Conservation (phyloP, 2,329 filamentous ascomycete genomes). For the Talaromyces albobiverticillius region DNA sequence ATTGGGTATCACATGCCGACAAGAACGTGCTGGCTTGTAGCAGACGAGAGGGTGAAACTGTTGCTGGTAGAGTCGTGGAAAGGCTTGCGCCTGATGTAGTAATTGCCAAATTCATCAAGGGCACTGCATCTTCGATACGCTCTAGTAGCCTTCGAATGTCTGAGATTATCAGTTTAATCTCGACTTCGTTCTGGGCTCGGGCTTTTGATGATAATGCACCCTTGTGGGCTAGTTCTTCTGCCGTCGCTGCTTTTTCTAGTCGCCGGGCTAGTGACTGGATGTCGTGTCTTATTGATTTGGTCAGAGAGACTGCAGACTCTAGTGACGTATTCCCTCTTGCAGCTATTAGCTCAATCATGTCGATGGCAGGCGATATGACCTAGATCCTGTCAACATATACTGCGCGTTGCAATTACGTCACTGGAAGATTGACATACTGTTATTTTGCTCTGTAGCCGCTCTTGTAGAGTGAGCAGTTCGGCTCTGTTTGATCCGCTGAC, state of each 20-base stretch:
- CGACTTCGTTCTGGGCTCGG: constrained; percentile 57
- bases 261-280: constrained; percentile 77
- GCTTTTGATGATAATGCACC: constrained; percentile 38
- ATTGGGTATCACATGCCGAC: constrained; percentile 81
- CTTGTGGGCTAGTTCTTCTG: constrained; percentile 48
- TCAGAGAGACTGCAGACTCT: constrained; percentile 79
- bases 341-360: constrained; percentile 40
- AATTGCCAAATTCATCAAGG: constrained; percentile 88
- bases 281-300: constrained; percentile 77
- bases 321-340: constrained; percentile 75
- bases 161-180: constrained; percentile 66
- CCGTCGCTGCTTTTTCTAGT: constrained; percentile 66
- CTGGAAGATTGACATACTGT: constrained; percentile 50
- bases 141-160: constrained; percentile 73
- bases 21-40: constrained; percentile 91
- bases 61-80: constrained; percentile 72
- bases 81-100: constrained; percentile 88
- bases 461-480: constrained; percentile 70
- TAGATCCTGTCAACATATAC: constrained; percentile 77
- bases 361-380: constrained; percentile 61
- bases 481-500: constrained; percentile 69
- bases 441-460: constrained; percentile 79
- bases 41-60: constrained; percentile 84
- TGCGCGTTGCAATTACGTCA: not conserved
- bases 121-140: constrained; percentile 86